Evolutionary conservation across 257 asterid species (phyloP).

Genomic region (Sherardia arvensis): DNA sequence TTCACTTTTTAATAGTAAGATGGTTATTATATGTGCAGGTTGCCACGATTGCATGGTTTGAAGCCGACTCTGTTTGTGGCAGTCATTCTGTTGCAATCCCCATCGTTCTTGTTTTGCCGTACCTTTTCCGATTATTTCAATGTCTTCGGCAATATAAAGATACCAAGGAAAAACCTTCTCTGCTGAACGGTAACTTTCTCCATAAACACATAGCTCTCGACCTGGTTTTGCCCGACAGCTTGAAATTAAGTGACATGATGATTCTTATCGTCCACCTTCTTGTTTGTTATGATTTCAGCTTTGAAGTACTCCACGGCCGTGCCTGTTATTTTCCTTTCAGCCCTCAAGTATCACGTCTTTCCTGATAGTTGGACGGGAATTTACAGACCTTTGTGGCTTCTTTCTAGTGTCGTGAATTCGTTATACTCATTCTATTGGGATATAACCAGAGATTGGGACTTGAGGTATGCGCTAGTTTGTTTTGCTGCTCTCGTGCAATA

Average conservation of each 20-base stretch:
- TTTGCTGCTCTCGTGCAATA: background rate
- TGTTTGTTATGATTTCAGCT: slow-evolving; percentile 44
- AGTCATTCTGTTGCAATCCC: slow-evolving; percentile 96
- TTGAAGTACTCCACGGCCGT: slow-evolving; percentile 89
- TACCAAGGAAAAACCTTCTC: slow-evolving; percentile 70
- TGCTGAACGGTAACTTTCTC: slow-evolving; percentile 63
- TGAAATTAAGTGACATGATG: background rate
- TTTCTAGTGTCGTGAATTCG: slow-evolving; percentile 75
- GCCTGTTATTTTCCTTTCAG: slow-evolving; percentile 88
- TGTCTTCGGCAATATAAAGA: slow-evolving; percentile 96
- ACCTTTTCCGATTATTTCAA: slow-evolving; percentile 85
- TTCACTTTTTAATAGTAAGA: slow-evolving; percentile 7
- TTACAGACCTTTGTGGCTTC: slow-evolving; percentile 88
- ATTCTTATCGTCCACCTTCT: background rate
- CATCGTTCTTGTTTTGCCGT: slow-evolving; percentile 83
- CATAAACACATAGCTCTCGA: slow-evolving; percentile 1
- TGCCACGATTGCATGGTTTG: slow-evolving; percentile 99
- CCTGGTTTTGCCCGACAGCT: background rate
- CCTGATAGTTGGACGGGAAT: slow-evolving; percentile 68
- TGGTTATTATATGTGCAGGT: slow-evolving; percentile 48
- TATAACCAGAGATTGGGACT: slow-evolving; percentile 88
- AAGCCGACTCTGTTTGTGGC: slow-evolving; percentile 97
- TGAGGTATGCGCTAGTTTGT: slow-evolving; percentile 44
- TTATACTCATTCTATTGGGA: slow-evolving; percentile 98
- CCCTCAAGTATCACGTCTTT: slow-evolving; percentile 85